These are phyloP conservation scores for Emergomyces orientalis DNA, from an alignment of 2,329 filamentous ascomycete species.

Conservation along the genomic window DNA sequence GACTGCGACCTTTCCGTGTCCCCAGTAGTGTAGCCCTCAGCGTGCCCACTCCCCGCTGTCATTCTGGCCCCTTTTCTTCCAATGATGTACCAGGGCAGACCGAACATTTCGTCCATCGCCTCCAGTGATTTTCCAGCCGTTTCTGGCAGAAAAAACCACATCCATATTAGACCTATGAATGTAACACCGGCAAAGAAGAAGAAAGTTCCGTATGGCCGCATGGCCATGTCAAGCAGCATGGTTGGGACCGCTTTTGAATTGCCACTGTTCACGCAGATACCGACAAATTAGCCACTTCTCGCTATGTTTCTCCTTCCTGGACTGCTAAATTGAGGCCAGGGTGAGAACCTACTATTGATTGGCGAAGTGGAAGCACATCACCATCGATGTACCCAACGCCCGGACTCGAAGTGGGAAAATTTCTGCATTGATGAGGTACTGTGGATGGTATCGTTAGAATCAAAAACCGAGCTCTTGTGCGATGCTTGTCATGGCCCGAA, in stretches of 20 bases:
- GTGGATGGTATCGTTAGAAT: slow-evolving; percentile 11
- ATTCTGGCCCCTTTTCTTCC: slow-evolving; percentile 14
- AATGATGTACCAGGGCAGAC: slow-evolving; percentile 16
- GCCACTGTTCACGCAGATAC: slow-evolving; percentile 9
- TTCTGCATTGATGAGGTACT: slow-evolving; percentile 40
- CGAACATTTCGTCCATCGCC: slow-evolving; percentile 16
- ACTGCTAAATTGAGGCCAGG: background rate
- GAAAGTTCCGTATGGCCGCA: slow-evolving; percentile 57
- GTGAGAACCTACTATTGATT: slow-evolving; percentile 22
- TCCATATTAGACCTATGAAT: slow-evolving; percentile 55
- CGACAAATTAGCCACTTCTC: background rate
- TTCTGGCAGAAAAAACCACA: slow-evolving; percentile 62
- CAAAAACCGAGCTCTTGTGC: background rate
- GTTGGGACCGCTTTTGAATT: slow-evolving; percentile 24
- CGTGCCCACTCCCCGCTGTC: slow-evolving; percentile 9
- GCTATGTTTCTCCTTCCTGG: background rate
- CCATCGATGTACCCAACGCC: slow-evolving; percentile 33
- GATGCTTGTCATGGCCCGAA: background rate
- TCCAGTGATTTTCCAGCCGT: slow-evolving; percentile 48
- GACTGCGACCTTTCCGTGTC: background rate
- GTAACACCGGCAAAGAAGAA: slow-evolving; percentile 65
- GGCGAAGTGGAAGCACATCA: slow-evolving; percentile 38
- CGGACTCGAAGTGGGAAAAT: slow-evolving; percentile 38
- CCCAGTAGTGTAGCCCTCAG: background rate
- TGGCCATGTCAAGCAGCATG: slow-evolving; percentile 41